Percentiles rank a stretch among this genome's conserved stretches.
Conservation (phyloP, 345 rosid species). For the Trapa bicornis region DNA sequence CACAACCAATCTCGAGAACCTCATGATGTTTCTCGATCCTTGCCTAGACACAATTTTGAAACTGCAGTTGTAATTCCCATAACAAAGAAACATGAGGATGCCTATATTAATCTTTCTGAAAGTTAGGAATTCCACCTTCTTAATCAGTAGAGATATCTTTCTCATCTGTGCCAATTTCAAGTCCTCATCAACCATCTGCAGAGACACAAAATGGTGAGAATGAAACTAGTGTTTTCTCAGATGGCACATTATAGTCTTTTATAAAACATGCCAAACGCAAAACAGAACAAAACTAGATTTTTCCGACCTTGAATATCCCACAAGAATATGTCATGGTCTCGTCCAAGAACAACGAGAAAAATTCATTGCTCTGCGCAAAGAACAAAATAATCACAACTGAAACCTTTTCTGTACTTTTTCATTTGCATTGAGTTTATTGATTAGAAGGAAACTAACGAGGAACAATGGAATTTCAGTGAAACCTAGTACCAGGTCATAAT, state of each 20-base stretch:
- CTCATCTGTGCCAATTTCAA: slow-evolving; percentile 62
- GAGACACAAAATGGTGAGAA: not conserved
- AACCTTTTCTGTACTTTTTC: not conserved
- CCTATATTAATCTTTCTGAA: not conserved
- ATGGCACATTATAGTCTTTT: not conserved
- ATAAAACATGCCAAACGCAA: not conserved
- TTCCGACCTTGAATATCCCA: slow-evolving; percentile 64
- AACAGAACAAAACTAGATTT: not conserved
- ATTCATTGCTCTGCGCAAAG: slow-evolving; percentile 56
- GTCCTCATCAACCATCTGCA: slow-evolving; percentile 55
- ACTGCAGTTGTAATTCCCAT: not conserved
- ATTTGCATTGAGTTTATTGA: not conserved
- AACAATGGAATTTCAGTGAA: not conserved
- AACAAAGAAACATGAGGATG: not conserved
- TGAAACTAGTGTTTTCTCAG: not conserved
- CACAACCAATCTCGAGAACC: slow-evolving; percentile 81
- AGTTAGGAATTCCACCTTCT: slow-evolving; percentile 29
- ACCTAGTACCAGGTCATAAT: slow-evolving; percentile 68
- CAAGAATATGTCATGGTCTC: slow-evolving; percentile 87
- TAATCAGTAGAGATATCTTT: slow-evolving; percentile 55
- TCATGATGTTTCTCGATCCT: slow-evolving; percentile 45
- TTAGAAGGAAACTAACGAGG: not conserved
- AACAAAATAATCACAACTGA: not conserved
- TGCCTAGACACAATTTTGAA: slow-evolving; percentile 22
- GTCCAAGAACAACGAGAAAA: slow-evolving; percentile 66